These are phyloP conservation scores for Calonectria henricotiae DNA, from an alignment of 2,329 filamentous ascomycete genomes.

Conservation along the genomic window DNA sequence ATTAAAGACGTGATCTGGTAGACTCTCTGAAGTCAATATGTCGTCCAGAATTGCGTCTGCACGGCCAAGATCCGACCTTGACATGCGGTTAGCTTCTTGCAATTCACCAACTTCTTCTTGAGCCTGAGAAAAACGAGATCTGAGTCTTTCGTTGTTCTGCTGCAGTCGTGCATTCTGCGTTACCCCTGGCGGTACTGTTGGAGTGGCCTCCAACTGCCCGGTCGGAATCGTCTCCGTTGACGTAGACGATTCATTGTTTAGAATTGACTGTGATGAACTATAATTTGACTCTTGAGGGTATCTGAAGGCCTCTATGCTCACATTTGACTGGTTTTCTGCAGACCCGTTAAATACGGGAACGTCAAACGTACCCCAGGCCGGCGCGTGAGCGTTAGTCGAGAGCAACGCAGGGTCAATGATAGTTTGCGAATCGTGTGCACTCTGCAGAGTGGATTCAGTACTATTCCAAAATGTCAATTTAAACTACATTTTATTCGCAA, in stretches of 20 bases:
- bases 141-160: slow-evolving; percentile 8
- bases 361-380: not conserved
- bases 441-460: not conserved
- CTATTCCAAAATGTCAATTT: not conserved
- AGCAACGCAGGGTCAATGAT: not conserved
- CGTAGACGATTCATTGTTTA: not conserved
- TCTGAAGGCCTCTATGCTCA: not conserved
- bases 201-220: not conserved
- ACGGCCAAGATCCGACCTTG: slow-evolving; percentile 12
- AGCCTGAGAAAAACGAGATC: not conserved
- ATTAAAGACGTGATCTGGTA: slow-evolving; percentile 11
- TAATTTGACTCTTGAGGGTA: not conserved
- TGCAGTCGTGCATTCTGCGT: slow-evolving; percentile 5
- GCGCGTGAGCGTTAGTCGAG: not conserved
- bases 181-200: not conserved
- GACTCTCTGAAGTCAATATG: slow-evolving; percentile 3
- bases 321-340: not conserved
- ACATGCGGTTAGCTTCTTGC: not conserved
- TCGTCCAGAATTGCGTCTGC: slow-evolving; percentile 1
- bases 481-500: not conserved
- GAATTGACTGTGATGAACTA: not conserved
- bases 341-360: slow-evolving; percentile 16
- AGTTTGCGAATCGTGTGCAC: not conserved
- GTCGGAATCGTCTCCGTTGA: not conserved
- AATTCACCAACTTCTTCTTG: not conserved